Evolutionary conservation across 169 alveolate genomes (phyloP).

Genomic region (Theileria parva): DNA sequence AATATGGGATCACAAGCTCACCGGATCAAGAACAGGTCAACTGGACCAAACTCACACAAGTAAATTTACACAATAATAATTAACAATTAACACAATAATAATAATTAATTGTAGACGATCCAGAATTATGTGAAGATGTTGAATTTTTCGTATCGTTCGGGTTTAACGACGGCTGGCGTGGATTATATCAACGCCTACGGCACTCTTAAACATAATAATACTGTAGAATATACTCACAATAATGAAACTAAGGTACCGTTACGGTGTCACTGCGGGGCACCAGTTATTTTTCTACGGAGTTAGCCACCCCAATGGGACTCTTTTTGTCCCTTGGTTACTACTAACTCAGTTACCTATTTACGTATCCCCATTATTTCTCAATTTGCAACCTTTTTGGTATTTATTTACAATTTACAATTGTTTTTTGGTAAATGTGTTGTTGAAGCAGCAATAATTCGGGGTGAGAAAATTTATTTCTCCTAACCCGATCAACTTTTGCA

Average conservation of each 20-base stretch:
- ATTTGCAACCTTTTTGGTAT: too few species aligned
- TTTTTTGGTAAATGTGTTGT: too few species aligned
- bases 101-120: conserved; percentile 63
- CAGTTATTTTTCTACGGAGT: too few species aligned
- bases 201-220: conserved; percentile 36
- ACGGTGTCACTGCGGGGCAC: background rate
- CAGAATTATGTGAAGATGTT: conserved; percentile 88
- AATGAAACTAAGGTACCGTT: conserved; percentile 12
- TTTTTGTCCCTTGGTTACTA: too few species aligned
- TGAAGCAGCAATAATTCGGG: too few species aligned
- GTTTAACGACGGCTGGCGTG: conserved; percentile 81
- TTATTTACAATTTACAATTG: too few species aligned
- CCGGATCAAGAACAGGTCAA: conserved; percentile 17
- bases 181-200: conserved; percentile 88
- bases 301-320: background rate
- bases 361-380: too few species aligned
- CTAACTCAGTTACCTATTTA: too few species aligned
- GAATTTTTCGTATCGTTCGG: conserved; percentile 90
- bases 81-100: background rate
- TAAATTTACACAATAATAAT: conserved; percentile 1
- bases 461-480: too few species aligned
- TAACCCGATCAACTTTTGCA: too few species aligned
- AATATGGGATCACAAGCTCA: conserved; percentile 30
- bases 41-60: conserved; percentile 83
- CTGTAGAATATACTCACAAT: conserved; percentile 27